Percentiles rank a stretch among this genome's conserved stretches.
Evolutionary conservation across 2,329 filamentous ascomycete genomes (phyloP).

Genomic region (Aspergillus pseudotamarii): DNA sequence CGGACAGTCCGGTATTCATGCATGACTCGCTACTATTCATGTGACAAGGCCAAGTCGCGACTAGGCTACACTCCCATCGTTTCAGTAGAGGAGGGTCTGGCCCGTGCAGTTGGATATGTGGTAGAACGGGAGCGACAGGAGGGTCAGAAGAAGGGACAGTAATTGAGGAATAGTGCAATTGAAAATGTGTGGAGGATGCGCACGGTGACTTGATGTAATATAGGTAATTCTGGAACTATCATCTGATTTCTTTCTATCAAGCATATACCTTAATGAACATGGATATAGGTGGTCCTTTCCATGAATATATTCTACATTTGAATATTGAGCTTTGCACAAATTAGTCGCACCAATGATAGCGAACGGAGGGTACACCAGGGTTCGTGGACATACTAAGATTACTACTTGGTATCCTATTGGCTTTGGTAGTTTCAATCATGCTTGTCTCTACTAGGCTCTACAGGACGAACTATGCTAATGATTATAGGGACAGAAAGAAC

Average conservation of each 20-base stretch:
- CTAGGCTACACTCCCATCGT: conserved; percentile 51
- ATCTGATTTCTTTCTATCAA: conserved; percentile 4
- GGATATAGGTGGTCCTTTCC: neutral
- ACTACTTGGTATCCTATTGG: neutral
- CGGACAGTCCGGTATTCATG: conserved; percentile 51
- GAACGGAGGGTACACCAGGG: neutral
- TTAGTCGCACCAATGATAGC: neutral
- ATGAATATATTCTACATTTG: neutral
- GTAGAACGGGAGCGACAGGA: conserved; percentile 36
- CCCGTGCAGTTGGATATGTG: conserved; percentile 48
- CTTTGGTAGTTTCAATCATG: neutral
- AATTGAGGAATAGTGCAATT: conserved; percentile 14
- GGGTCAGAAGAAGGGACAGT: conserved; percentile 45
- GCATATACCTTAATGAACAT: conserved; percentile 13
- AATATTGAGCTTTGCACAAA: neutral
- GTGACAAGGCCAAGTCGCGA: conserved; percentile 49
- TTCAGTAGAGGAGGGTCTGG: conserved; percentile 49
- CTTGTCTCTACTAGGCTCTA: neutral
- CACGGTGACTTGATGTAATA: conserved; percentile 16
- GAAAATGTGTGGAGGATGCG: conserved; percentile 2
- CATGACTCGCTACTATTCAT: conserved; percentile 53
- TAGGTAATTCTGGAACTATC: conserved; percentile 15
- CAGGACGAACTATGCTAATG: neutral
- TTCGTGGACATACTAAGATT: neutral
- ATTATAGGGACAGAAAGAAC: neutral